Evolutionary conservation across 345 rosid genomes (phyloP), one percentile per base, ranked within the genome.

Genomic region (Eucalyptus shirleyi): DNA sequence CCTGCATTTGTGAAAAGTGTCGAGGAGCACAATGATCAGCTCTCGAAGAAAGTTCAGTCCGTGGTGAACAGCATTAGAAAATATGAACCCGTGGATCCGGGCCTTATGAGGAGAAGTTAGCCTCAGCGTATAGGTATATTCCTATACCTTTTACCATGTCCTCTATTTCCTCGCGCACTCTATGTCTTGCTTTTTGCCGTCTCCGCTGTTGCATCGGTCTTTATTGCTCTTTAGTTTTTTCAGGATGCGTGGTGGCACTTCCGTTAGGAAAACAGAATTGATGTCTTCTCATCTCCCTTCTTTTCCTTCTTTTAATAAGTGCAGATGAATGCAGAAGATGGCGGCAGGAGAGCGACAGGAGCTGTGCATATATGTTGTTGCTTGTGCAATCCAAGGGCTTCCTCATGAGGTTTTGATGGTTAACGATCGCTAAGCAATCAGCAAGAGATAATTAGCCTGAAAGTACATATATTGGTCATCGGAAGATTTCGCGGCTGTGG

Each of bases 1-100:
- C 6, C 44, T 42, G 44, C 44, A 42, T 42, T 42, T 42, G 44
- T 42, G 44, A 42, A 42, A 42, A 42, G 2, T 2, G 44, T 42
- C 8, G 91, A 92, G 88, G 91, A 92, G 55, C 91, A 92, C 86
- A 89, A 77, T 13, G 88, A 80, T 50, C 88, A 89, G 50, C 89
- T 92, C 50, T 89, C 93, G 2, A 90, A 53, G 62, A 90, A 90
- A 89, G 90, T 92, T 62, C 81, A 89, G 16, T 86, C 67, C 19
- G 90, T 92, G 86, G 88, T 89, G 72, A 90, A 93, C 90, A 91
- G 90, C 88, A 72, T 90, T 51, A 90, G 91, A 77, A 89, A 90
- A 65, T 89, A 91, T 65, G 93, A 91, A 32, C 67, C 89, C 5
- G 77, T 89, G 34, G 88, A 80, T 11, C 89, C 89, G 9, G 92